Conservation (phyloP, 495 filamentous ascomycete species). For the Thozetella sp. region DNA sequence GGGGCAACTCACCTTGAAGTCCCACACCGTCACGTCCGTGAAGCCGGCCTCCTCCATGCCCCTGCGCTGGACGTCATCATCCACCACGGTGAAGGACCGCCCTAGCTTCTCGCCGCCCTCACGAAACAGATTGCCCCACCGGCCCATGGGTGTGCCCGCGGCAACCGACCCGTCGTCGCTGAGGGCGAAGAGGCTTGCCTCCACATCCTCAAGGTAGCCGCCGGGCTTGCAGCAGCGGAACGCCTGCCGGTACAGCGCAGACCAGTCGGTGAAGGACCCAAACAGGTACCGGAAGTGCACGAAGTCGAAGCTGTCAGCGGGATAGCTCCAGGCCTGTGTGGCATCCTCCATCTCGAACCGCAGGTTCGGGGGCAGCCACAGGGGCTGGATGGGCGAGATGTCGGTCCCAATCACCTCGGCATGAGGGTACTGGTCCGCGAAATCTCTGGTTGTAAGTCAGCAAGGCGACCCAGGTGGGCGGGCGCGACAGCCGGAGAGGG, state of each 20-base stretch:
- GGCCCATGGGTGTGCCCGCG: slow-evolving; percentile 8
- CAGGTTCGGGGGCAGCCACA: slow-evolving; percentile 43
- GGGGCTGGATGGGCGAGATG: slow-evolving; percentile 43
- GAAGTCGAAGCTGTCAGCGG: slow-evolving; percentile 55
- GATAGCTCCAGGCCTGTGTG: slow-evolving; percentile 45
- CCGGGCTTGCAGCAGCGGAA: slow-evolving; percentile 21
- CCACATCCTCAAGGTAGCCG: slow-evolving; percentile 22
- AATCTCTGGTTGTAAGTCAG: slow-evolving; percentile 35
- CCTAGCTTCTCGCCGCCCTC: slow-evolving; percentile 13
- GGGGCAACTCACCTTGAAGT: slow-evolving; percentile 16
- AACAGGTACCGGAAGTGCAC: slow-evolving; percentile 57
- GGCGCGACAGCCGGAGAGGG: background rate
- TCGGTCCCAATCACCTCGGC: slow-evolving; percentile 54
- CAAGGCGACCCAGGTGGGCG: too few species aligned
- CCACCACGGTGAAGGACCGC: slow-evolving; percentile 10
- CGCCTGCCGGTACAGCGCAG: slow-evolving; percentile 33
- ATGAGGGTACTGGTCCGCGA: slow-evolving; percentile 48
- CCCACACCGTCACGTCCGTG: slow-evolving; percentile 28
- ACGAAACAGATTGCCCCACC: slow-evolving; percentile 18
- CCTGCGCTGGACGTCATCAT: slow-evolving; percentile 29
- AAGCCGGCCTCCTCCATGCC: slow-evolving; percentile 49
- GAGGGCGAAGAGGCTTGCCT: slow-evolving; percentile 19
- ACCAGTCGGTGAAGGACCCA: slow-evolving; percentile 56
- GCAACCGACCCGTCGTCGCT: slow-evolving; percentile 17
- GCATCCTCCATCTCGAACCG: slow-evolving; percentile 55